Percentiles rank a stretch among this genome's conserved stretches.
Evolutionary conservation across 2,329 filamentous ascomycete species (phyloP).

Genomic region (Pseudocercospora fijiensis): DNA sequence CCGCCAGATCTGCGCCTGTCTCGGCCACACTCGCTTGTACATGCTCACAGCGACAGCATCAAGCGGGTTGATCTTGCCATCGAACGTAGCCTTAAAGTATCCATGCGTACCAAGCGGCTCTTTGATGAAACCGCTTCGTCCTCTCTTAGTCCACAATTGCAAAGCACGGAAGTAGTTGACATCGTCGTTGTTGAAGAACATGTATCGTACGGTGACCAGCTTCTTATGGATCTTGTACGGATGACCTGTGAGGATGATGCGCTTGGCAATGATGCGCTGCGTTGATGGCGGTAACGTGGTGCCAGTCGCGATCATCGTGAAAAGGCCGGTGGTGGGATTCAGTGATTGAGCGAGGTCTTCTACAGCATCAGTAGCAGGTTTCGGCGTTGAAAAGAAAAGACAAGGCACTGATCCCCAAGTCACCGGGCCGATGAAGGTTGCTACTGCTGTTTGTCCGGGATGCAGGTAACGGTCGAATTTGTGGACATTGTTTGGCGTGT

Average conservation of each 20-base stretch:
- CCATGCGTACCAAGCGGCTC: constrained; percentile 93
- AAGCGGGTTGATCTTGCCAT: constrained; percentile 91
- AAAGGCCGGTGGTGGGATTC: constrained; percentile 24
- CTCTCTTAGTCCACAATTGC: constrained; percentile 89
- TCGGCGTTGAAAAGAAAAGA: constrained; percentile 71
- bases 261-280: constrained; percentile 82
- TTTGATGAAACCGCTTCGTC: constrained; percentile 87
- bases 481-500: constrained; percentile 93
- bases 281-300: constrained; percentile 77
- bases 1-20: constrained; percentile 40
- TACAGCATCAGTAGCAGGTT: constrained; percentile 46
- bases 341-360: constrained; percentile 39
- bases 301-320: constrained; percentile 80
- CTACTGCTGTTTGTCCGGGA: constrained; percentile 84
- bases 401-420: constrained; percentile 91
- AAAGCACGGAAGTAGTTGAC: constrained; percentile 97
- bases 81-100: constrained; percentile 99
- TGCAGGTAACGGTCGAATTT: constrained; percentile 93
- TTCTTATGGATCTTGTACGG: constrained; percentile 99
- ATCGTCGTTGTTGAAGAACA: constrained; percentile 98
- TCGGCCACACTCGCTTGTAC: constrained; percentile 61
- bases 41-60: constrained; percentile 85
- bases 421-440: constrained; percentile 83
- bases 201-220: constrained; percentile 94
- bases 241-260: constrained; percentile 89